Evolutionary conservation across 2,329 filamentous ascomycete genomes (phyloP), one percentile per base, ranked within the genome.

Genomic region (Penicillium sp.): DNA sequence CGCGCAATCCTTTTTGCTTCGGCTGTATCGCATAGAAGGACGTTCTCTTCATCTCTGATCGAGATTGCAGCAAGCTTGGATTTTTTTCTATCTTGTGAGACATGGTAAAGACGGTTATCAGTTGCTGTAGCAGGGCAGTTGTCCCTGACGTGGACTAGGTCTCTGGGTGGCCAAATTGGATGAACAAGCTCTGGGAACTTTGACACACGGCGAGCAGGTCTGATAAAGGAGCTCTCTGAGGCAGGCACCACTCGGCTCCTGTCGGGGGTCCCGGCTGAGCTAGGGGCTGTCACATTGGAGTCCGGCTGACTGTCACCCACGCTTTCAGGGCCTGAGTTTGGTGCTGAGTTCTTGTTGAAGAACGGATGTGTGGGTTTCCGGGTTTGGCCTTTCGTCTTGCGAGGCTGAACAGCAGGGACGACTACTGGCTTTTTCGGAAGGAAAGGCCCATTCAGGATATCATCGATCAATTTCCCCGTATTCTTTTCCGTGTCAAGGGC

Each of bases 331-430:
- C 62, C 58, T 0, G 54, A 5, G 21, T 64, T 67, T 27, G 56
- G 68, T 8, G 72, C 69, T 6, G 77, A 21, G 61, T 86, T 89
- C 5, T 82, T 83, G 14, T 81, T 67, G 65, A 92, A 92, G 67
- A 92, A 90, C 0, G 89, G 88, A 71, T 92, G 86, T 0, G 83
- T 82, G 1, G 77, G 62, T 63, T 83, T 86, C 6, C 70, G 61
- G 42, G 72, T 63, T 52, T 62, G 49, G 13, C 64, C 63, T 51
- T 67, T 62, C 18, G 14, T 24, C 31, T 52, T 58, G 27, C 21
- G 14, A 22, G 43, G 32, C 8, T 53, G 44, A 31, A 47, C 9
- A n/a, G 47, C 21, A 14, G 43, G 31, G 47, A 63, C 57, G 43
- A 49, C 53, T 59, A 69, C 34, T 58, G 63, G 55, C 53, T 59